Evolutionary conservation across 2,329 filamentous ascomycete genomes (phyloP).

Genomic region (Didymella lethalis): DNA sequence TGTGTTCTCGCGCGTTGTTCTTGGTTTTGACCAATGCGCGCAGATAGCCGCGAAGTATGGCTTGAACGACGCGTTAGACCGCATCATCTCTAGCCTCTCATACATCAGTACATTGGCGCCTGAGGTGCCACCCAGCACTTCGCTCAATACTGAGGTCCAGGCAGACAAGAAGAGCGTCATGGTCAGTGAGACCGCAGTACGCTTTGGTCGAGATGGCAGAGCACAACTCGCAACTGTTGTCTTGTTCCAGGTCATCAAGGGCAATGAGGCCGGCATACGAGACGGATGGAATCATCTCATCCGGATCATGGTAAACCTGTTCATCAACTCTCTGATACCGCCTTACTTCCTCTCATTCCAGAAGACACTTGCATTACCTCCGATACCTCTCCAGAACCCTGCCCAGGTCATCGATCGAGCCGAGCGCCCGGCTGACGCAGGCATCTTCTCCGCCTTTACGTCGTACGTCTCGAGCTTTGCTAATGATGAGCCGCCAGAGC

Average conservation of each 20-base stretch:
- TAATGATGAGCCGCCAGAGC: slow-evolving; percentile 95
- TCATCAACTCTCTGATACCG: slow-evolving; percentile 91
- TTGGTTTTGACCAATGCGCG: slow-evolving; percentile 95
- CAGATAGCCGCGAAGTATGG: slow-evolving; percentile 87
- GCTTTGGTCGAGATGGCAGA: slow-evolving; percentile 91
- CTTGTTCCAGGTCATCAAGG: slow-evolving; percentile 89
- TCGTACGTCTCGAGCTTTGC: slow-evolving; percentile 99
- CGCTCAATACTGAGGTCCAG: slow-evolving; percentile 94
- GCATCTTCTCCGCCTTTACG: slow-evolving; percentile 91
- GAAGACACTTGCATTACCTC: slow-evolving; percentile 72
- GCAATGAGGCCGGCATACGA: slow-evolving; percentile 79
- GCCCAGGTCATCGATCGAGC: slow-evolving; percentile 92
- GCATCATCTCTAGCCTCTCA: slow-evolving; percentile 88
- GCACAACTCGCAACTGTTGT: slow-evolving; percentile 93
- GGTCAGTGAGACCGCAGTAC: slow-evolving; percentile 97
- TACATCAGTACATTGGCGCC: slow-evolving; percentile 89
- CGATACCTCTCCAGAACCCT: slow-evolving; percentile 88
- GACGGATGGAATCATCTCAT: slow-evolving; percentile 84
- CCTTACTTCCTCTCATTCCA: slow-evolving; percentile 75
- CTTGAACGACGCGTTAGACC: slow-evolving; percentile 86
- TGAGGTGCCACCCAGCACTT: slow-evolving; percentile 78
- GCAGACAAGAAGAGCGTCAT: slow-evolving; percentile 91
- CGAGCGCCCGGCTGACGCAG: slow-evolving; percentile 77
- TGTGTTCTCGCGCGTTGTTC: slow-evolving; percentile 91
- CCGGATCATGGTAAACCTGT: slow-evolving; percentile 92